Evolutionary conservation across 345 rosid species (phyloP), one percentile per base, ranked within the genome.

Genomic region (Mercurialis annua): DNA sequence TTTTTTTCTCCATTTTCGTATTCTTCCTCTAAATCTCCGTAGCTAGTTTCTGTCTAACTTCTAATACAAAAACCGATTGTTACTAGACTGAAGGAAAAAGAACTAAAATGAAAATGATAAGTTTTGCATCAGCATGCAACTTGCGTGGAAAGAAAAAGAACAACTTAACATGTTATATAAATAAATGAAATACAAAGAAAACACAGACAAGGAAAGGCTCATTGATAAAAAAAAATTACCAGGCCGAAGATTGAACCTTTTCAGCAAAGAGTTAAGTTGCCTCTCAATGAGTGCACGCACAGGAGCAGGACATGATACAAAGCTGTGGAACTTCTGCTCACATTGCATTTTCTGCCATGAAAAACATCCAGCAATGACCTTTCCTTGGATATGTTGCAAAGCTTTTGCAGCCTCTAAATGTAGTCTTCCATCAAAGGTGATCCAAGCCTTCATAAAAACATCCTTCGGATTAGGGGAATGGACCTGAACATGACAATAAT

Each of bases 381-480:
- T 82, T 55, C 96, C 74, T 44, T 86, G 83, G 51, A 92, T 73
- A 71, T 87, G 92, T 76, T 92, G 83, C 86, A 90, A 73, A 67
- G 98, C 98, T 82, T 80, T 87, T 47, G 98, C 96, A 34, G 96
- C 98, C 85, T 93, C 97, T 83, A 93, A 76, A 82, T 90, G 97
- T 51, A 85, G 77, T 71, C 88, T 84, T 62, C 96, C 90, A 73
- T 88, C 97, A 49, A 93, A 93, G 58, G 71, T 86, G 67, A 93
- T 81, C 50, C 65, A 42, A 12, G 96, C 96, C 81, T 62, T 80
- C 74, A 71, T 71, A 49, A 71, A 71, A 56, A 26, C 24, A 64
- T 63, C 89, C 63, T 68, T 79, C 15, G 78, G 79, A 53, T 79
- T 82, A 20, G 98, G 89, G 21, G 80, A 75, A 51, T 69, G 81